Percentiles rank a stretch among this genome's conserved stretches.
These are phyloP conservation scores for Jatropha multifida DNA, from an alignment of 441 rosid species.

Conservation along the genomic window DNA sequence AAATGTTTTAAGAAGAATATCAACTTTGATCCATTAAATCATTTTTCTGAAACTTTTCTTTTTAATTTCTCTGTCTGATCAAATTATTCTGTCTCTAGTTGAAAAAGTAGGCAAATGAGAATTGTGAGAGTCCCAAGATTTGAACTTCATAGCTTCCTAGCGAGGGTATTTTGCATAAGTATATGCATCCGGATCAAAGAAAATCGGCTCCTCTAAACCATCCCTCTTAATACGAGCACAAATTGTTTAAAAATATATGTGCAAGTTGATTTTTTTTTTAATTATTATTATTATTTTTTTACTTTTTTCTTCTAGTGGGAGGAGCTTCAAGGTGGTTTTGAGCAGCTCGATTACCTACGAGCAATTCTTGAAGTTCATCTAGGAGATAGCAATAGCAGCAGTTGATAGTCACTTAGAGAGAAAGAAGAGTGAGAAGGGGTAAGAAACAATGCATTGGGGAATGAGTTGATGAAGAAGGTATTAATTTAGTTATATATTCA, in stretches of 20 bases:
- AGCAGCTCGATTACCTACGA: conserved; percentile 77
- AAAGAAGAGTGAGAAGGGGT: not conserved
- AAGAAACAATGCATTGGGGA: not conserved
- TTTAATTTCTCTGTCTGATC: not conserved
- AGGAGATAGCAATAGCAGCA: conserved; percentile 22
- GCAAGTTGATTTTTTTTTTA: too few relatives aligned
- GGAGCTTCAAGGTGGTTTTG: conserved; percentile 67
- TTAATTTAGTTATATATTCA: not conserved
- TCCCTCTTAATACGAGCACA: not conserved
- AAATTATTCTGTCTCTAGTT: not conserved
- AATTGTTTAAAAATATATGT: too few relatives aligned
- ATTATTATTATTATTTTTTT: not conserved
- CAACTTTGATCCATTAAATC: not conserved
- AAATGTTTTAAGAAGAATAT: not conserved
- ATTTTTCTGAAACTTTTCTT: not conserved
- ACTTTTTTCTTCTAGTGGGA: conserved; percentile 62
- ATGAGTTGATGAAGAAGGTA: not conserved
- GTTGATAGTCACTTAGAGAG: not conserved
- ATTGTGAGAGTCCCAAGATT: too few relatives aligned
- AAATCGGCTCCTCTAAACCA: too few relatives aligned
- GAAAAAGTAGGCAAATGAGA: not conserved
- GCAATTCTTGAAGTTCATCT: conserved; percentile 55
- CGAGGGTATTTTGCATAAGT: too few relatives aligned
- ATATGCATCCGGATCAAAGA: not conserved
- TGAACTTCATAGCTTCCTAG: too few relatives aligned